These are phyloP conservation scores for Abortiporus biennis DNA, from an alignment of 1,284 basidiomycete species.

Conservation along the genomic window DNA sequence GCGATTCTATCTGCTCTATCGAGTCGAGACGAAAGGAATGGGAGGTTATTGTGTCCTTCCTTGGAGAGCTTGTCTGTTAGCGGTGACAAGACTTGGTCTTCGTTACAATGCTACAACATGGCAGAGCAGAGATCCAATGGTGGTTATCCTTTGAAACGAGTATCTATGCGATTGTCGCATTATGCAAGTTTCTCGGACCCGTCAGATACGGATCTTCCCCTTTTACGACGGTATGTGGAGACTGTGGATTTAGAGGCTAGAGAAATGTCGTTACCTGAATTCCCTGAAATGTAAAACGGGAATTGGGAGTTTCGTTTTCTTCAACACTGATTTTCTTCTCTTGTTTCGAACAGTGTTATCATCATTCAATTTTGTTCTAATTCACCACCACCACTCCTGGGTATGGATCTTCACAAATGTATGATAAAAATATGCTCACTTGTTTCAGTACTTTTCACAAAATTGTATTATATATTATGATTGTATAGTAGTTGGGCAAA, in stretches of 20 bases:
- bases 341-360: background rate
- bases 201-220: constrained; percentile 23
- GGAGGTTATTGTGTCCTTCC: constrained; percentile 18
- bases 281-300: no score
- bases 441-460: no score
- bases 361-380: background rate
- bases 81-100: constrained; percentile 27
- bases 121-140: constrained; percentile 17
- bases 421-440: no score
- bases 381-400: background rate
- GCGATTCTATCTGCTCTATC: constrained; percentile 22
- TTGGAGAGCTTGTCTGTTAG: constrained; percentile 21
- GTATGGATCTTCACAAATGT: background rate
- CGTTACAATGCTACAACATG: constrained; percentile 23
- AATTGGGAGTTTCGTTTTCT: constrained; percentile 11
- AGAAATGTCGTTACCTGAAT: constrained; percentile 15
- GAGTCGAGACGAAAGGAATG: constrained; percentile 16
- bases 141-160: constrained; percentile 19
- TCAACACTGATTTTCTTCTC: background rate
- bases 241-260: constrained; percentile 23
- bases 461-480: no score
- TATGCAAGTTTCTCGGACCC: constrained; percentile 26
- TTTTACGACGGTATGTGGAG: constrained; percentile 20
- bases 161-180: constrained; percentile 23
- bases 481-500: no score